Conservation (phyloP, 768 basidiomycete genomes). For the Serendipita sp. region DNA sequence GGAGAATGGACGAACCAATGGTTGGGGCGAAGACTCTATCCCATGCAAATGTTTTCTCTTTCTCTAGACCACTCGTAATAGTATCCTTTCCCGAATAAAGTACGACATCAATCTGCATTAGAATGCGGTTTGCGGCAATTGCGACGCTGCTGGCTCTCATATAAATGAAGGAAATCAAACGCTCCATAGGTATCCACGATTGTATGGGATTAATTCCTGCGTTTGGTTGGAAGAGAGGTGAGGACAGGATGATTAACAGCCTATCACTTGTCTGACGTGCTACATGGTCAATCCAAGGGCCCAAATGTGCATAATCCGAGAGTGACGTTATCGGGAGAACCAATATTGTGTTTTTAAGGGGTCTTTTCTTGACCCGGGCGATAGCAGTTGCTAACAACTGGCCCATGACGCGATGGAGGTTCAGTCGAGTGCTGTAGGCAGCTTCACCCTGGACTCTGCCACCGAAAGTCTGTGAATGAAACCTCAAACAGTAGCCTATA, state of each 20-base stretch:
- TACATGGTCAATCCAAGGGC: background rate
- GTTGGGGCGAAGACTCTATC: conserved; percentile 22
- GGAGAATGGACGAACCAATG: background rate
- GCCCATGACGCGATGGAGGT: background rate
- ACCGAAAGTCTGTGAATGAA: background rate
- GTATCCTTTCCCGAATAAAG: conserved; percentile 39
- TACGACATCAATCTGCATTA: conserved; percentile 65
- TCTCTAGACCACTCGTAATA: conserved; percentile 22
- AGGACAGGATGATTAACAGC: conserved; percentile 50
- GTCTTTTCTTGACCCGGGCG: background rate
- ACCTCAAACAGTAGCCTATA: background rate
- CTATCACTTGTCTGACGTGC: conserved; percentile 13
- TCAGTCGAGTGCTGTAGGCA: too few species aligned
- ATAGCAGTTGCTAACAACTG: background rate
- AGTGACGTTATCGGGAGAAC: background rate
- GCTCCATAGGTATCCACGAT: conserved; percentile 53
- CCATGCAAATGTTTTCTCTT: conserved; percentile 21
- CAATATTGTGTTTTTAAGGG: background rate
- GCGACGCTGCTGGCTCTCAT: conserved; percentile 69
- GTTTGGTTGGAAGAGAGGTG: conserved; percentile 34
- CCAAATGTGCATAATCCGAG: background rate
- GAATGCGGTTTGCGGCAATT: conserved; percentile 44
- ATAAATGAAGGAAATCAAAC: conserved; percentile 67
- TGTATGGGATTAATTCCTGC: conserved; percentile 13
- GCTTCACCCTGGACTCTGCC: background rate